Conservation (phyloP, 352 stramenopile species). For the Globisporangium spiculum region DNA sequence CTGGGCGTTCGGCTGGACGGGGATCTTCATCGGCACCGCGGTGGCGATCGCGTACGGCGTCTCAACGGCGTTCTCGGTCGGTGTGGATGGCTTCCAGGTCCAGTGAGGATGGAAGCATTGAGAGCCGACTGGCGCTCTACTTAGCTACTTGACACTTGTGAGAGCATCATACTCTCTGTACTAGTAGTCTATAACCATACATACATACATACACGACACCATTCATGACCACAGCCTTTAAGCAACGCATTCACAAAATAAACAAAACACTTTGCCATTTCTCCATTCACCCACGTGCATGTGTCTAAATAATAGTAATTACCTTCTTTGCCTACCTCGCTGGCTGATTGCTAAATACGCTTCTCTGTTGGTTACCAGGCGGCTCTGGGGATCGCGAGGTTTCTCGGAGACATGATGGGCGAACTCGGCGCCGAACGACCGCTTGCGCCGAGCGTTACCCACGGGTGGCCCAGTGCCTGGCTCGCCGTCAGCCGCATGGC, state of each 20-base stretch:
- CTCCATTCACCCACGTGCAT: not conserved
- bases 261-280: not conserved
- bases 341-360: not conserved
- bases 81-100: constrained; percentile 53
- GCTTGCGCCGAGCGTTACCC: constrained; percentile 47
- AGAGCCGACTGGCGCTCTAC: not conserved
- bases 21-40: constrained; percentile 20
- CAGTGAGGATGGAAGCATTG: constrained; percentile 11
- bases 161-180: not conserved
- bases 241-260: not conserved
- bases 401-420: constrained; percentile 23
- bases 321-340: not conserved
- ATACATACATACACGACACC: not conserved
- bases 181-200: not conserved
- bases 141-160: not conserved
- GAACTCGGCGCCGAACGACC: constrained; percentile 39
- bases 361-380: constrained; percentile 7
- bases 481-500: constrained; percentile 67
- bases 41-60: constrained; percentile 32
- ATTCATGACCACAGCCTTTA: not conserved
- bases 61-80: constrained; percentile 33
- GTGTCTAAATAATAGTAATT: constrained; percentile 8
- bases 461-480: constrained; percentile 81
- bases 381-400: constrained; percentile 3
- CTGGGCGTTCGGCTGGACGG: constrained; percentile 26